Conservation (phyloP, 164 flowering plant species). For the Amborella trichopoda region DNA sequence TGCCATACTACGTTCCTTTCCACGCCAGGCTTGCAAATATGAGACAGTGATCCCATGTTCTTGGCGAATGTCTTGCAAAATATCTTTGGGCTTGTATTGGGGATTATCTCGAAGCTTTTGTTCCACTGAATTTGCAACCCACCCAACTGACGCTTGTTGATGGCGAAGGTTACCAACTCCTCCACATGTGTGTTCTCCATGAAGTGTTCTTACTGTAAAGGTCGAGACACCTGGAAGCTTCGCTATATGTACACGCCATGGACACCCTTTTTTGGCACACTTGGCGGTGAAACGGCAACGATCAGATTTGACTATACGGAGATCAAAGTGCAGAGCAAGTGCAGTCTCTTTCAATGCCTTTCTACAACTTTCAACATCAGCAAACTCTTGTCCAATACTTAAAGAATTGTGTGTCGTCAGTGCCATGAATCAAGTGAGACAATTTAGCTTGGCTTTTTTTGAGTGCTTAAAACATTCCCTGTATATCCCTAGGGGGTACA, state of each 20-base stretch:
- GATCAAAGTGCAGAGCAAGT: slow-evolving; percentile 85
- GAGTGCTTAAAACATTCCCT: no score
- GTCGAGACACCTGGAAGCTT: slow-evolving; percentile 83
- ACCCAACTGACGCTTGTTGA: slow-evolving; percentile 95
- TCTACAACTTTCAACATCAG: slow-evolving; percentile 69
- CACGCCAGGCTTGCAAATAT: slow-evolving; percentile 99
- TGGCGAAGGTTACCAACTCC: slow-evolving; percentile 87
- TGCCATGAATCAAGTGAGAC: no score
- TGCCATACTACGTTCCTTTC: slow-evolving; percentile 98
- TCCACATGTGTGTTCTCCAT: slow-evolving; percentile 89
- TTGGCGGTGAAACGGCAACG: slow-evolving; percentile 92
- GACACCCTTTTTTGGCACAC: slow-evolving; percentile 94
- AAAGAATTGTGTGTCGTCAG: no score
- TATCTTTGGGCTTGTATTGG: slow-evolving; percentile 89
- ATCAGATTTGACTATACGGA: slow-evolving; percentile 96
- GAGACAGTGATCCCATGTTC: slow-evolving; percentile 97
- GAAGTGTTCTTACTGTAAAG: slow-evolving; percentile 75
- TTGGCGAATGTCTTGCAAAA: slow-evolving; percentile 75
- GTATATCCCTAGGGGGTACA: no score
- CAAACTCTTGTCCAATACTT: slow-evolving; percentile 93
- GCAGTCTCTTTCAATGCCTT: slow-evolving; percentile 80
- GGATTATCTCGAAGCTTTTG: slow-evolving; percentile 83
- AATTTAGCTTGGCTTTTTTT: no score
- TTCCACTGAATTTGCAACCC: slow-evolving; percentile 99
- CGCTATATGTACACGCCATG: slow-evolving; percentile 97